Conservation (phyloP, 768 basidiomycete genomes). For the Cantharellus anzutake region DNA sequence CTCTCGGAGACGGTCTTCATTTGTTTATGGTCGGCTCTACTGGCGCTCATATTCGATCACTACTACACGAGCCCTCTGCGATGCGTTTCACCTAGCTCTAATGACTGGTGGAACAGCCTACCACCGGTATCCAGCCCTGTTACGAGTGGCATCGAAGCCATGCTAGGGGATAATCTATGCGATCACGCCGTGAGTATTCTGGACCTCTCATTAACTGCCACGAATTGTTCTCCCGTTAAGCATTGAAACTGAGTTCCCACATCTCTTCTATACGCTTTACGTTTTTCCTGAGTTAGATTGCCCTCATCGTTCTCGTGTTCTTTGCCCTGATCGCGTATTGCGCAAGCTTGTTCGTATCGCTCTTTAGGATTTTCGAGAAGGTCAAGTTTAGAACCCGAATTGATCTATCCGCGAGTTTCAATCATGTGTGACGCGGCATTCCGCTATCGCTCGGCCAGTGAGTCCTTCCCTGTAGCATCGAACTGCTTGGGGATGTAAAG, state of each 20-base stretch:
- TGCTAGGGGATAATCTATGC: conserved; percentile 19
- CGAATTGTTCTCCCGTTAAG: no score
- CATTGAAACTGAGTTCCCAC: neutral
- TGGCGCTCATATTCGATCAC: conserved; percentile 81
- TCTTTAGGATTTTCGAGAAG: conserved; percentile 78
- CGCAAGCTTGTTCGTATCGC: conserved; percentile 54
- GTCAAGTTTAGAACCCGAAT: conserved; percentile 35
- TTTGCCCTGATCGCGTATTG: conserved; percentile 66
- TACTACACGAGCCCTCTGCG: conserved; percentile 75
- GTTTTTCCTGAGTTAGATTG: conserved; percentile 28
- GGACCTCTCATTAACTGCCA: conserved; percentile 8
- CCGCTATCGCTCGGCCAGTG: no score
- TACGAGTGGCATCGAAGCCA: conserved; percentile 24
- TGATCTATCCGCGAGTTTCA: neutral
- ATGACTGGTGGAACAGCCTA: conserved; percentile 57
- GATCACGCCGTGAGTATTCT: neutral
- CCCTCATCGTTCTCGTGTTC: conserved; percentile 59
- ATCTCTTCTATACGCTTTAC: conserved; percentile 24
- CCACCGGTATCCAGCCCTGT: conserved; percentile 27
- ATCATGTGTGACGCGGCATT: no score
- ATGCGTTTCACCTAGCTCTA: conserved; percentile 40
- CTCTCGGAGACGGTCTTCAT: conserved; percentile 78
- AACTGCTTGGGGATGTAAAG: no score
- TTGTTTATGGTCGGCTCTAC: conserved; percentile 81
- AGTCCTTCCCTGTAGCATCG: no score